phyloP scores from a whole-genome alignment of 164 flowering plant species.

The Macadamia integrifolia region DNA sequence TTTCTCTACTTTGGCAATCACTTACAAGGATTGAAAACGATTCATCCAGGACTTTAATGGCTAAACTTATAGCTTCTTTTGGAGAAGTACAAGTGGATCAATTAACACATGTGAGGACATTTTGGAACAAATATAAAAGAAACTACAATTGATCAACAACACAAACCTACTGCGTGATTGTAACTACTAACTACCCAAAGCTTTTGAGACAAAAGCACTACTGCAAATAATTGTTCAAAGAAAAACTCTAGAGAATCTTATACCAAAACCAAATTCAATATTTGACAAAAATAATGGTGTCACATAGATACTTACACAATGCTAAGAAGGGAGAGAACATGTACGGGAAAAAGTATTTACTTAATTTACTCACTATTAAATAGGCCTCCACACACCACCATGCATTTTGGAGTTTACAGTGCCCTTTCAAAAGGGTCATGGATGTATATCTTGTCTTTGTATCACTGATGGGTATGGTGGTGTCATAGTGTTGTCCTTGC shows the following conservation, averaged over 20 bases:
- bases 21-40: too few species aligned
- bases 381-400: neutral
- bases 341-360: neutral
- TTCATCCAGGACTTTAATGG: too few species aligned
- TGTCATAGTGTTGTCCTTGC: constrained; percentile 24
- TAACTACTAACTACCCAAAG: neutral
- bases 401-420: neutral
- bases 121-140: too few species aligned
- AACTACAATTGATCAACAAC: too few species aligned
- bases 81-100: too few species aligned
- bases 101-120: too few species aligned
- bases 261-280: neutral
- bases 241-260: neutral
- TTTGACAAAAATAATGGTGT: neutral
- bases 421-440: neutral
- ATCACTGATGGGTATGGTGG: constrained; percentile 40
- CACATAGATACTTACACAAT: neutral
- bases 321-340: neutral
- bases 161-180: too few species aligned
- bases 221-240: neutral
- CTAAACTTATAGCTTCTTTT: too few species aligned
- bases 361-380: constrained; percentile 6
- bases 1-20: too few species aligned
- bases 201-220: neutral
- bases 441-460: constrained; percentile 25